Base-by-base conservation (phyloP, 768 basidiomycete genomes). In the Suillus occidentalis region DNA sequence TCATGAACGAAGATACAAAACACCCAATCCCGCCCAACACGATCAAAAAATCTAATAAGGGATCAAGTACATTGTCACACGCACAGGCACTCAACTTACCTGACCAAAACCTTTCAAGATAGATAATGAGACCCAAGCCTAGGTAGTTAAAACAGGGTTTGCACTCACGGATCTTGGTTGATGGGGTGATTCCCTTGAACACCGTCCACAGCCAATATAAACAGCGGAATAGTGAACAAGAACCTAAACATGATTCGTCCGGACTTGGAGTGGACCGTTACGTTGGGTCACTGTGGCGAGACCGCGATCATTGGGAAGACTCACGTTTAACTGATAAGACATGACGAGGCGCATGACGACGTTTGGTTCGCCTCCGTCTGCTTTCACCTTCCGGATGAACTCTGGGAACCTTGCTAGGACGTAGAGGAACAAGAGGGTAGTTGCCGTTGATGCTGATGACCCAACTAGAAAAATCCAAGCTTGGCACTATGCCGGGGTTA, bases 401-500 rank as follows among this genome's bases (percentile, higher is more conserved):
- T 71, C 69, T 3, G 92, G 91, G 72, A 94, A 94, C 0, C 84
- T 83, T 59, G 79, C 81, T 20, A 93, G 83, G 28, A 94, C 89
- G 67, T 87, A 89, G 63, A 93, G 77, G 71, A 92, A 94, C 60
- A 79, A 82, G 28, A 92, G 37, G 1, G 90, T 91, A 13, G 90
- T 94, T 2, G 79, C 76, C 2, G 87, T 87, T 18, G 89, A 87
- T 1, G 87, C 87, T 14, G 83, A 78, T 0, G 90, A 83, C 14
- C 93, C 92, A 25, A 85, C 83, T 2, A 94, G 78, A 68, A 92
- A 87, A n/a, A 91, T 89, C 82, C 87, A 94, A 3, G 87, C 86
- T 58, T 87, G 81, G 69, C 84, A 85, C 91, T 93, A 52, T 45
- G 10, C 2, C 31, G 31, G 20, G 31, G 58, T 36, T 50, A 62